Percentiles rank a stretch among this genome's conserved stretches.
These are phyloP conservation scores for Triglochin maritima DNA, from an alignment of 106 monocot species.

Conservation along the genomic window DNA sequence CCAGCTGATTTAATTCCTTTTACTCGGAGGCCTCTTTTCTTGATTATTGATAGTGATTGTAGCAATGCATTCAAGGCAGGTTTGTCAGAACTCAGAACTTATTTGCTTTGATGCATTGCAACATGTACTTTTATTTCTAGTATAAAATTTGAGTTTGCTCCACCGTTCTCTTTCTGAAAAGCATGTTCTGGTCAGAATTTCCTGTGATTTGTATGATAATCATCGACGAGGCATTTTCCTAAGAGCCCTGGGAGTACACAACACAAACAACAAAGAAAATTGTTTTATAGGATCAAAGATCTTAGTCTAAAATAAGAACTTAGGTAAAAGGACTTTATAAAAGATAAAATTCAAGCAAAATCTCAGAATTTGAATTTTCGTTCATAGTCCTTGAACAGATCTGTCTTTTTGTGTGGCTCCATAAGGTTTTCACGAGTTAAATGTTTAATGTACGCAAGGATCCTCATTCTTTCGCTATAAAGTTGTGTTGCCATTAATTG, in stretches of 20 bases:
- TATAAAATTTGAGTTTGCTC: constrained; percentile 17
- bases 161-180: constrained; percentile 22
- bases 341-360: no score
- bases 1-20: constrained; percentile 93
- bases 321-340: no score
- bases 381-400: no score
- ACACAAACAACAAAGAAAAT: constrained; percentile 3
- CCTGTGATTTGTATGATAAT: constrained; percentile 33
- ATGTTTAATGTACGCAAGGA: no score
- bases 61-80: constrained; percentile 99
- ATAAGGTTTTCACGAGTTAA: no score
- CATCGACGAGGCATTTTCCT: not conserved
- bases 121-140: constrained; percentile 9
- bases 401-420: no score
- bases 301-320: no score
- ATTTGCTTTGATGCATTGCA: not conserved
- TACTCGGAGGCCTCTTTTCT: constrained; percentile 85
- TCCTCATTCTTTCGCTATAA: no score
- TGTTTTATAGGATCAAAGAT: no score
- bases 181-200: constrained; percentile 34
- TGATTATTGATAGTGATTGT: constrained; percentile 82
- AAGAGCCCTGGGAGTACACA: not conserved
- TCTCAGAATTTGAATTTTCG: no score
- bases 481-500: no score
- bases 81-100: constrained; percentile 72